Evolutionary conservation across 805 yeast genomes (phyloP).

Genomic region (Wickerhamiella alocasiicola): DNA sequence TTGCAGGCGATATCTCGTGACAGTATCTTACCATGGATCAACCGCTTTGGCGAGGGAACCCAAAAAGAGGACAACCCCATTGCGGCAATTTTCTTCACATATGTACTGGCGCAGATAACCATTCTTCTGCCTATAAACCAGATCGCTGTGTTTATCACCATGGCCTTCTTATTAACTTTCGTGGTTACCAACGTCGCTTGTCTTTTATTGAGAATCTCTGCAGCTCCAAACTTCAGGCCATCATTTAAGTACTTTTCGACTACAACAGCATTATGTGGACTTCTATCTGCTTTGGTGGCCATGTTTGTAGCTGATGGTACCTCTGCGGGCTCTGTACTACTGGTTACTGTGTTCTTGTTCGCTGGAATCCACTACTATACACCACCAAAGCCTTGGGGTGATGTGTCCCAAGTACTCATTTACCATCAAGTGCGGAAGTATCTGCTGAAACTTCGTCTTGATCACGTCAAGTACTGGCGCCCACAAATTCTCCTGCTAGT

Average conservation of each 20-base stretch:
- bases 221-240: constrained; percentile 98
- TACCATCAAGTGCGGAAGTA: constrained; percentile 96
- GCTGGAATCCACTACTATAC: constrained; percentile 75
- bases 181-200: constrained; percentile 91
- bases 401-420: constrained; percentile 86
- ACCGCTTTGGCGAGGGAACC: constrained; percentile 42
- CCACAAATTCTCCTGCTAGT: constrained; percentile 84
- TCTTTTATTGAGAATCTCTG: constrained; percentile 68
- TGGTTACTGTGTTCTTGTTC: constrained; percentile 53
- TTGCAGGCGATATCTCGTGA: constrained; percentile 87
- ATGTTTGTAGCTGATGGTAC: constrained; percentile 93
- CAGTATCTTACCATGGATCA: constrained; percentile 68
- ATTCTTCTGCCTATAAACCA: constrained; percentile 83
- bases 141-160: constrained; percentile 88
- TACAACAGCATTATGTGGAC: constrained; percentile 70
- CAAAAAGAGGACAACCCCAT: constrained; percentile 43
- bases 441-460: constrained; percentile 65
- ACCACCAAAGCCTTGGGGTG: constrained; percentile 97
- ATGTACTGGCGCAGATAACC: constrained; percentile 73
- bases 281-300: constrained; percentile 54
- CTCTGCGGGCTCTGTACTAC: constrained; percentile 66
- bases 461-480: constrained; percentile 96
- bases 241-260: constrained; percentile 79
- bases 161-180: constrained; percentile 95
- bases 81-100: constrained; percentile 58